Base-by-base conservation (phyloP, 2,329 filamentous ascomycete genomes). In the Botrytis sinoallii region DNA sequence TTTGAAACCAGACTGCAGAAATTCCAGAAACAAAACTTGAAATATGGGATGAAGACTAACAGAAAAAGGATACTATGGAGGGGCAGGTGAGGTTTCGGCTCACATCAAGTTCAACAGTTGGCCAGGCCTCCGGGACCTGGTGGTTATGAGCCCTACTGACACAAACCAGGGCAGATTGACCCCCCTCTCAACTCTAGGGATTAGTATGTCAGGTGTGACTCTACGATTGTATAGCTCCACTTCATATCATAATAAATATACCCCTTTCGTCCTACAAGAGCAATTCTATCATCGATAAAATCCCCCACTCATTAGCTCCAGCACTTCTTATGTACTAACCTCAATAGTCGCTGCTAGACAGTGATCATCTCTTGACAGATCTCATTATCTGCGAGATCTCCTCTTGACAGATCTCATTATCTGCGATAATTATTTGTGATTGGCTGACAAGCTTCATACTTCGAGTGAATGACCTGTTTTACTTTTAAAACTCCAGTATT, bases 1-100 rank as follows among this genome's bases (percentile, higher is more conserved):
- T 60, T 4, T 25, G 7, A 40, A 6, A 40, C 35, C 7, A 63
- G 25, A 18, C 20, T 16, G 16, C 3, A 16, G 60, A 7, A 18
- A n/a, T 40, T 4, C 1, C 7, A 4, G 7, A 25, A 40, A 16
- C 10, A 0, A 16, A 6, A 32, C 1, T 18, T 29, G 4, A 42
- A 16, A 64, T 16, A 40, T n/a, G 38, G 8, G 5, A 5, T 18
- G 7, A 38, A 44, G 25, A 44, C 4, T 29, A 29, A 29, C 1
- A 32, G 16, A n/a, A 52, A 22, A n/a, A 32, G 25, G 1, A 25
- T 16, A 1, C 3, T 5, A 25, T 65, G 18, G 4, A 46, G 5
- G 29, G 4, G 42, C 9, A 14, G 12, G 5, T 32, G 1, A 35
- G 12, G 7, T 25, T 38, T 35, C 29, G 14, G 25, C 64, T 18